Base-by-base conservation (phyloP, 176 grass and related monocot genomes). In the Triticum dicoccoides region DNA sequence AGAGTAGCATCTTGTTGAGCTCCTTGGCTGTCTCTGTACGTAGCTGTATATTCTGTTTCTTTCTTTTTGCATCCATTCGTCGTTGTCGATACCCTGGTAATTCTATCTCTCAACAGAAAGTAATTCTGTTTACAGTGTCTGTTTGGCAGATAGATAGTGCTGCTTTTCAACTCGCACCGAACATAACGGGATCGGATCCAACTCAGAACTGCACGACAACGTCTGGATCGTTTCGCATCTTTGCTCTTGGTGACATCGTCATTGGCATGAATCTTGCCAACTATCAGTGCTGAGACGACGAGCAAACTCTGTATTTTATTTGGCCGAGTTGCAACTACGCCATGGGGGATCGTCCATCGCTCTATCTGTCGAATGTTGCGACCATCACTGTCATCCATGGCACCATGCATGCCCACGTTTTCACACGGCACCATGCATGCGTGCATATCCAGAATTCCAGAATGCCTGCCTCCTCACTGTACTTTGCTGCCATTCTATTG, bases 1-100 rank as follows among this genome's bases (percentile, higher is more conserved):
- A 0, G 92, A 98, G 20, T 99, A 86, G 76, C 70, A 29, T 27
- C 33, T 2, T 69, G 59, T 15, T 32, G 9, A 71, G 14, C n/a
- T 44, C 13, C 23, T 64, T 21, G 4, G 11, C 32, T 54, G 38
- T 13, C 63, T 39, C 34, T 69, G 62, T 72, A 54, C 20, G 4
- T 83, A 42, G 66, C 3, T 79, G 73, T 80, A 63, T n/a, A 86
- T 79, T 58, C 52, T 20, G 12, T 15, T 63, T 17, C 15, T 47
- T 24, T 2, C 42, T 76, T 73, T 77, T 3, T 45, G 6, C 63
- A 62, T 18, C 45, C 63, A 39, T 76, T 63, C 4, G 25, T 18
- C 25, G 14, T 44, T 17, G 52, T 24, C 38, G 18, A 20, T 67
- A 27, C 18, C 73, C 62, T 23, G 33, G 20, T 73, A 47, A 80